Evolutionary conservation across 352 stramenopile species (phyloP).

Genomic region (Globisporangium mamillatum): DNA sequence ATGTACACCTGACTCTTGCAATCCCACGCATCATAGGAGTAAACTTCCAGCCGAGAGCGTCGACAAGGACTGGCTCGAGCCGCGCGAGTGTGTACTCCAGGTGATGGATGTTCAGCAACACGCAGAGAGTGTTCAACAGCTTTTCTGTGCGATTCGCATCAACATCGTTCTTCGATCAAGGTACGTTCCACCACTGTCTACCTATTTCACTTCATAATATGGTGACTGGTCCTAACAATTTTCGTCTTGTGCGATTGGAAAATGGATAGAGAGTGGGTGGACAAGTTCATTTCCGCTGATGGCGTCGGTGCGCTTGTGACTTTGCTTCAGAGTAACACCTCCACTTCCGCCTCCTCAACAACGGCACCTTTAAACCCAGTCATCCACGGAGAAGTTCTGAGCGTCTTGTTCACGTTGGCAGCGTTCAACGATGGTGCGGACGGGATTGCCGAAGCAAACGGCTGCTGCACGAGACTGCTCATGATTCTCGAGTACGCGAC

Average conservation of each 20-base stretch:
- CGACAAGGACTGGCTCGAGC: constrained; percentile 47
- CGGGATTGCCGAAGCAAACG: constrained; percentile 28
- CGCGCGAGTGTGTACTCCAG: constrained; percentile 47
- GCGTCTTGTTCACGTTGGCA: constrained; percentile 47
- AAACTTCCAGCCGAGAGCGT: constrained; percentile 37
- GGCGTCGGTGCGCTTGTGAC: constrained; percentile 39
- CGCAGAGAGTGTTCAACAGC: constrained; percentile 34
- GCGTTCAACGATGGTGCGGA: constrained; percentile 27
- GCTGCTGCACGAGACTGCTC: constrained; percentile 31
- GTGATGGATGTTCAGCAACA: constrained; percentile 37
- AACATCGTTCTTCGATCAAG: constrained; percentile 50
- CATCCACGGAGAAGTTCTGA: constrained; percentile 39
- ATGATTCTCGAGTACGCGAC: constrained; percentile 26
- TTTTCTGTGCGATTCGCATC: constrained; percentile 62
- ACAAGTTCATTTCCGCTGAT: constrained; percentile 44
- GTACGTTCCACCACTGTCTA: constrained; percentile 20
- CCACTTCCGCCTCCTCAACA: neutral
- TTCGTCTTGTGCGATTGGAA: neutral
- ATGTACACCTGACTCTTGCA: neutral
- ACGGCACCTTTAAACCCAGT: constrained; percentile 14
- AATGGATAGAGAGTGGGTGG: constrained; percentile 42
- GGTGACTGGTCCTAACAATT: neutral
- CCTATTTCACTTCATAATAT: too few relatives aligned
- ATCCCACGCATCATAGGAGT: constrained; percentile 23
- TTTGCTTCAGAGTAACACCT: constrained; percentile 25